Conservation (phyloP, 2,329 filamentous ascomycete species). For the Periconia digitata region DNA sequence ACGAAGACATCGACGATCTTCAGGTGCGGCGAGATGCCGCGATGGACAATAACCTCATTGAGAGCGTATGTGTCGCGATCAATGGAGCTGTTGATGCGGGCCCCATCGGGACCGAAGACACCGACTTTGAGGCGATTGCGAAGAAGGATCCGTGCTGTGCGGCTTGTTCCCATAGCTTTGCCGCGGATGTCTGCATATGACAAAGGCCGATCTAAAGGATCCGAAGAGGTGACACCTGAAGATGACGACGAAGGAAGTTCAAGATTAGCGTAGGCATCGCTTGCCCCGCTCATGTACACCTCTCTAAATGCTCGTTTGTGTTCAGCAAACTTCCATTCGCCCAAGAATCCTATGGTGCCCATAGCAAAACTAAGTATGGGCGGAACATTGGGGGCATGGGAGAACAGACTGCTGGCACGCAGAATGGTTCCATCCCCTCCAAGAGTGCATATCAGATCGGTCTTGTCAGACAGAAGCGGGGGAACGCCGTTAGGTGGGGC, state of each 20-base stretch:
- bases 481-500: constrained; percentile 40
- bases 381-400: constrained; percentile 76
- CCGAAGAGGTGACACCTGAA: constrained; percentile 66
- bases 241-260: constrained; percentile 65
- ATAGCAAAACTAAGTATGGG: constrained; percentile 95
- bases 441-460: constrained; percentile 86
- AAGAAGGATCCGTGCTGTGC: constrained; percentile 79
- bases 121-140: constrained; percentile 86
- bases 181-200: constrained; percentile 73
- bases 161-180: constrained; percentile 75
- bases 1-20: constrained; percentile 91
- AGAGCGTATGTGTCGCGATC: constrained; percentile 67
- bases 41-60: constrained; percentile 93
- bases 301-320: constrained; percentile 91
- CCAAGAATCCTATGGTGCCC: constrained; percentile 91
- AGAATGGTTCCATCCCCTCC: constrained; percentile 92
- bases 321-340: constrained; percentile 94
- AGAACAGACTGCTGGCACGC: constrained; percentile 83
- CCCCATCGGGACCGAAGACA: constrained; percentile 73
- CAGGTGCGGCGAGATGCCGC: constrained; percentile 85
- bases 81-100: constrained; percentile 35
- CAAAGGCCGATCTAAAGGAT: constrained; percentile 29
- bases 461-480: constrained; percentile 65
- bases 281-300: constrained; percentile 80
- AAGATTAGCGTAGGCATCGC: constrained; percentile 57